phyloP scores from a whole-genome alignment of 1,139 yeast genomes.

The Hansenula sp. region DNA sequence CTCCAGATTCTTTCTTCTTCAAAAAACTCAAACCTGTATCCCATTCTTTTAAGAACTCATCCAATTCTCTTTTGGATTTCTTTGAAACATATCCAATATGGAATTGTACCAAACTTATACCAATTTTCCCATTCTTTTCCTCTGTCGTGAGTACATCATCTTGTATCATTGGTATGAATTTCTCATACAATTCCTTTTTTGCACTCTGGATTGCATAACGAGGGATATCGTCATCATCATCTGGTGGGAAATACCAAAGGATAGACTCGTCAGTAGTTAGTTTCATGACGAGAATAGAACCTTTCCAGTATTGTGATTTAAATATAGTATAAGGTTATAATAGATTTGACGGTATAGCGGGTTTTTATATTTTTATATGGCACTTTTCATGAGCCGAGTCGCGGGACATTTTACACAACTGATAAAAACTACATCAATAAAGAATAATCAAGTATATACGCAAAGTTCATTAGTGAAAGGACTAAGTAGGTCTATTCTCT shows the following conservation, averaged over 20 bases:
- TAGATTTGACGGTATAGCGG: no score
- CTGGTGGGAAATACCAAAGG: slow-evolving; percentile 22
- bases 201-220: slow-evolving; percentile 19
- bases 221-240: slow-evolving; percentile 20
- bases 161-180: slow-evolving; percentile 12
- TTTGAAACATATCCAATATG: slow-evolving; percentile 7
- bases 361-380: no score
- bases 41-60: slow-evolving; percentile 12
- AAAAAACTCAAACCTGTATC: slow-evolving; percentile 10
- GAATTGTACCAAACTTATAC: slow-evolving; percentile 8
- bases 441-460: no score
- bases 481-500: neutral
- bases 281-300: slow-evolving; percentile 8
- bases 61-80: slow-evolving; percentile 8
- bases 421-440: no score
- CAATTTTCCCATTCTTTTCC: slow-evolving; percentile 2
- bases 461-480: no score
- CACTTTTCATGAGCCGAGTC: no score
- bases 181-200: slow-evolving; percentile 7
- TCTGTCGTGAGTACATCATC: slow-evolving; percentile 8
- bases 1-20: slow-evolving; percentile 4
- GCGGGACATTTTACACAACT: no score
- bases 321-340: no score
- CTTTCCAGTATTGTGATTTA: neutral
- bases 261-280: slow-evolving; percentile 13